These are phyloP conservation scores for Hypoxylon lienhwacheense DNA, from an alignment of 495 filamentous ascomycete genomes.

Conservation along the genomic window DNA sequence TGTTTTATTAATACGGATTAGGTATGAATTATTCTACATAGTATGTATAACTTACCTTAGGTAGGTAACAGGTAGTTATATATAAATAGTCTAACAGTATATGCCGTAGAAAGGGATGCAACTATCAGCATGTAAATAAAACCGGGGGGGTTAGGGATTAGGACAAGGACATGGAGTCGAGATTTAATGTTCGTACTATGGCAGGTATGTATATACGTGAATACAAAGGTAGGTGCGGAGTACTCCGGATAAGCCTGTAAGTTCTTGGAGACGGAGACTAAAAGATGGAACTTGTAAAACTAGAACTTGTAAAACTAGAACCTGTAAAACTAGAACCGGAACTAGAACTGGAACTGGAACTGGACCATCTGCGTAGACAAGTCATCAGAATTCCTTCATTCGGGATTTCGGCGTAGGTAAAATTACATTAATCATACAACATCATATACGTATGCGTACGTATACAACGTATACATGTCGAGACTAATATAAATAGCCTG, in stretches of 20 bases:
- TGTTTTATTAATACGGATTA: no score
- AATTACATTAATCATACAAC: no score
- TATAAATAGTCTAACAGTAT: conserved; percentile 12
- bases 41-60: neutral
- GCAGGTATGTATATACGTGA: no score
- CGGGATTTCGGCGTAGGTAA: conserved; percentile 29
- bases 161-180: conserved; percentile 12
- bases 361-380: conserved; percentile 14
- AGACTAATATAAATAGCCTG: neutral
- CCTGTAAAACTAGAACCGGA: neutral
- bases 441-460: neutral
- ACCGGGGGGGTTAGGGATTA: conserved; percentile 17
- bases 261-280: conserved; percentile 19
- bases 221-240: neutral
- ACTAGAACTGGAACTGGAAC: neutral
- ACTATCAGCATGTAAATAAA: conserved; percentile 26
- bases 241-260: no score
- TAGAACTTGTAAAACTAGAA: neutral
- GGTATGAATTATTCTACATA: conserved; percentile 15
- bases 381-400: conserved; percentile 21
- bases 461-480: neutral
- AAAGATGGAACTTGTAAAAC: conserved; percentile 11
- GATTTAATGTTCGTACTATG: no score
- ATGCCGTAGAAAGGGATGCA: conserved; percentile 32
- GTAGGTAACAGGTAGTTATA: neutral